These are phyloP conservation scores for Talaromyces thailandensis DNA, from an alignment of 495 filamentous ascomycete species.

Conservation along the genomic window DNA sequence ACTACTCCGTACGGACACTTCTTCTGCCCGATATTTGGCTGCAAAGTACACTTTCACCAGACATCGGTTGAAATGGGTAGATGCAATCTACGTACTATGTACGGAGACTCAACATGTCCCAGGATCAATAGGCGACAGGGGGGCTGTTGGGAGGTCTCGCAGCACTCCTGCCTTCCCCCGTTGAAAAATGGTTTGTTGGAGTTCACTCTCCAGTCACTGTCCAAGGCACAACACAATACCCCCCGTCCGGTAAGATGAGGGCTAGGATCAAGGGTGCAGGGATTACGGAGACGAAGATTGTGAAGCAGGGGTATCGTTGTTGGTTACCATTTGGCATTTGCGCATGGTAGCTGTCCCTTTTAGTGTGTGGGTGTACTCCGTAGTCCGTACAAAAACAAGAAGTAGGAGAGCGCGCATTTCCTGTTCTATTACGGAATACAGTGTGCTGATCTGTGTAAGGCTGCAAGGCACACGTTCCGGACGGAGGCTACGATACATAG, in stretches of 20 bases:
- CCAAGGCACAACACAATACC: not conserved
- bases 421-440: not conserved
- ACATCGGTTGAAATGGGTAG: not conserved
- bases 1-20: not conserved
- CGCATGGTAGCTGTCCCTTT: not conserved
- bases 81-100: not conserved
- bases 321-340: not conserved
- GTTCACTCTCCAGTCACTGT: too few relatives aligned
- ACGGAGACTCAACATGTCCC: not conserved
- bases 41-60: not conserved
- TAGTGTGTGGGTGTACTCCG: not conserved
- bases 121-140: not conserved
- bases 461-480: not conserved
- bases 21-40: not conserved
- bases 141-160: not conserved
- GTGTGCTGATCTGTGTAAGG: not conserved
- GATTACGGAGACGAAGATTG: not conserved
- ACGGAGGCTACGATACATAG: not conserved
- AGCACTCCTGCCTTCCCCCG: not conserved
- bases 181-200: not conserved
- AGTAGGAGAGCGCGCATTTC: not conserved
- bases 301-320: not conserved
- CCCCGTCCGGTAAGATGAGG: not conserved
- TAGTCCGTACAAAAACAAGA: not conserved
- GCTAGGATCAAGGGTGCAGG: not conserved